These are phyloP conservation scores for Aspergillus calidoustus DNA, from an alignment of 2,329 filamentous ascomycete genomes.

Conservation along the genomic window DNA sequence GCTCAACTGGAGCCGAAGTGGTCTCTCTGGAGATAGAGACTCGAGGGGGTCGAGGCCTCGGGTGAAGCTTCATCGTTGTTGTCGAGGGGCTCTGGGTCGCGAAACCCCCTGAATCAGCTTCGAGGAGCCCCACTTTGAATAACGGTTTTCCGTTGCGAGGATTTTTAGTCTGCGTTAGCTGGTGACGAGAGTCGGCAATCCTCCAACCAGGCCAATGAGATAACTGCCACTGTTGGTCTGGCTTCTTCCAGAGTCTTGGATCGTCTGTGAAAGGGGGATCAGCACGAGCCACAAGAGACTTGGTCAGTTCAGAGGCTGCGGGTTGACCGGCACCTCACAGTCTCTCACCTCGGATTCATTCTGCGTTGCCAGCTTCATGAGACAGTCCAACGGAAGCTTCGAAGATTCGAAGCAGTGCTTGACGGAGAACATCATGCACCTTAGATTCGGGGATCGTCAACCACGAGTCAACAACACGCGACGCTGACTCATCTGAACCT, in stretches of 20 bases:
- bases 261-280: constrained; percentile 17
- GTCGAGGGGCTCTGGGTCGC: neutral
- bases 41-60: constrained; percentile 3
- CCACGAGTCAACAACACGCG: neutral
- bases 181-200: neutral
- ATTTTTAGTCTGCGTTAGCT: constrained; percentile 15
- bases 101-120: constrained; percentile 24
- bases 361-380: neutral
- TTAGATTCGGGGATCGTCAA: neutral
- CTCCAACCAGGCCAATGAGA: constrained; percentile 12
- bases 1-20: neutral
- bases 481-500: constrained; percentile 9
- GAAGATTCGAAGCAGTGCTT: neutral
- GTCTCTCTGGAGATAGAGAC: constrained; percentile 1
- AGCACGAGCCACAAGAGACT: constrained; percentile 12
- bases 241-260: constrained; percentile 7
- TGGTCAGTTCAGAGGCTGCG: neutral
- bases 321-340: neutral
- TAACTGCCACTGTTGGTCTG: constrained; percentile 4
- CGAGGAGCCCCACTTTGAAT: constrained; percentile 20
- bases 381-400: neutral
- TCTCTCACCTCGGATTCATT: constrained; percentile 2
- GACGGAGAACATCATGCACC: neutral
- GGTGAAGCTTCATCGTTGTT: constrained; percentile 10
- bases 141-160: constrained; percentile 24